Evolutionary conservation across 2,329 filamentous ascomycete genomes (phyloP).

Genomic region (Fusarium sp.): DNA sequence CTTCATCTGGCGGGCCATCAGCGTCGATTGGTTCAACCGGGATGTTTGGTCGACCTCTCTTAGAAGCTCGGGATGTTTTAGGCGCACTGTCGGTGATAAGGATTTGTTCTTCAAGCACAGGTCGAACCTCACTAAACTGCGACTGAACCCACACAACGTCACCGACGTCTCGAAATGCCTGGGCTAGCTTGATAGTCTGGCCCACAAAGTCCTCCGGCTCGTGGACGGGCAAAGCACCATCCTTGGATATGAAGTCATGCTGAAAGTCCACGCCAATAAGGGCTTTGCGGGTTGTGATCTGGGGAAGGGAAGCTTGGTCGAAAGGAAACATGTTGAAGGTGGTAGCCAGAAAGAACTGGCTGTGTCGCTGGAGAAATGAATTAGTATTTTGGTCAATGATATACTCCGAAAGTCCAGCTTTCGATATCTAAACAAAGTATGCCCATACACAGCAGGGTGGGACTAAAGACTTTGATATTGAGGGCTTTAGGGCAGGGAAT

Average conservation of each 20-base stretch:
- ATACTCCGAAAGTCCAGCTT: neutral
- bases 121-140: slow-evolving; percentile 73
- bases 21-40: slow-evolving; percentile 20
- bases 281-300: slow-evolving; percentile 72
- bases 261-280: slow-evolving; percentile 89
- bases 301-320: slow-evolving; percentile 66
- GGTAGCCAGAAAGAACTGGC: neutral
- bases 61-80: slow-evolving; percentile 13
- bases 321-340: slow-evolving; percentile 64
- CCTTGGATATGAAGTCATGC: slow-evolving; percentile 82
- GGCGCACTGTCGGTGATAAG: slow-evolving; percentile 54
- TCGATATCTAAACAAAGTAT: slow-evolving; percentile 1
- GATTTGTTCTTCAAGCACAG: slow-evolving; percentile 65
- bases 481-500: slow-evolving; percentile 29
- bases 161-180: slow-evolving; percentile 77
- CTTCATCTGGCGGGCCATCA: slow-evolving; percentile 47
- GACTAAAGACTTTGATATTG: slow-evolving; percentile 10
- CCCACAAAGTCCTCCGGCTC: slow-evolving; percentile 74
- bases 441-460: slow-evolving; percentile 7
- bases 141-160: slow-evolving; percentile 88
- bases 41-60: slow-evolving; percentile 26
- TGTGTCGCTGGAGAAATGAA: neutral
- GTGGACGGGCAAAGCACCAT: slow-evolving; percentile 74
- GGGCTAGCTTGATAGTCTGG: slow-evolving; percentile 73
- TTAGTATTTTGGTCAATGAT: neutral